Conservation (phyloP, 176 grass and related monocot genomes). For the Sorghum bicolor region Sorghum_bicolor_NCBIv3 NC_012872.2:68595001-68595500, state of each 20-base stretch:
- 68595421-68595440: too few relatives aligned
- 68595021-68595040: neutral
- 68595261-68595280: too few relatives aligned
- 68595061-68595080: neutral
- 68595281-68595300: neutral
- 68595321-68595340: neutral
- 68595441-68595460: too few relatives aligned
- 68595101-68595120: neutral
- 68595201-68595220: slow-evolving; percentile 83
- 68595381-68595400: too few relatives aligned
- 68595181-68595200: slow-evolving; percentile 99
- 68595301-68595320: neutral
- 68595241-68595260: rapidly evolving
- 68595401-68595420: too few relatives aligned
- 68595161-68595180: slow-evolving; percentile 92
- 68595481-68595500: too few relatives aligned
- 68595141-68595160: slow-evolving; percentile 37
- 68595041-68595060: neutral
- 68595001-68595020: neutral
- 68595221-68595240: rapidly evolving
- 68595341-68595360: neutral
- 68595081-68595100: neutral
- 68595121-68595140: neutral
- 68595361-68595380: neutral
- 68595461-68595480: too few relatives aligned